Base-by-base conservation (phyloP, 768 basidiomycete species). In the Mrakia blollopis region DNA sequence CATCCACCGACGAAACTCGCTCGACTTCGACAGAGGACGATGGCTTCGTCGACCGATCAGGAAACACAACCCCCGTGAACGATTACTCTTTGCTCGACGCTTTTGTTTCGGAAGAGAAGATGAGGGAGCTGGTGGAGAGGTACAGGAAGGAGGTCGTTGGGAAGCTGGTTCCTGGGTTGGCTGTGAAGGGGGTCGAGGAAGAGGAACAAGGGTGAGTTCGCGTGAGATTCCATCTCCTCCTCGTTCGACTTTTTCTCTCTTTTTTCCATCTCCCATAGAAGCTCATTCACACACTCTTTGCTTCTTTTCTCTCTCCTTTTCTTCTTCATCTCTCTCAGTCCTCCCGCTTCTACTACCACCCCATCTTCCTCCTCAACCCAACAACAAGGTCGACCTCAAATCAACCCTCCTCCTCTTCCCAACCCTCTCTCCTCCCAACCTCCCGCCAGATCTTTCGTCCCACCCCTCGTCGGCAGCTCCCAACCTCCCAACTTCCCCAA, bases 71-170 rank as follows among this genome's bases (percentile, higher is more conserved):
- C 9, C 47, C 32, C 16, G 30, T 60, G 10, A 28, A 50, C 75
- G 67, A 70, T 44, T 44, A 67, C 25, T 54, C 69, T n/a, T 44
- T 76, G 18, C 54, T 54, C 8, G 57, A 63, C 60, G 72, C 57
- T 8, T 77, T 54, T 37, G 41, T 77, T 25, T 77, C 76, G 13
- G 52, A 44, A 37, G 5, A 7, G 25, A 41, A 63, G 13, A 23
- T 77, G 30, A 21, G 73, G 35, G 10, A 52, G 30, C 25, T 77
- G 62, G 50, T 77, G 6, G 41, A 18, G 4, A 25, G 35, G 35
- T 73, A 72, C 71, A 77, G 67, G 71, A n/a, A 39, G n/a, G 71
- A 72, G 16, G 57, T 72, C 71, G 41, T 77, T 65, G 69, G 63
- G 1, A 71, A 35, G 65, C 39, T 72, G 28, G 62, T 77, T 5